Conservation (phyloP, 192 early-diverging fungal genomes). For the Anaeromyces robustus region DNA sequence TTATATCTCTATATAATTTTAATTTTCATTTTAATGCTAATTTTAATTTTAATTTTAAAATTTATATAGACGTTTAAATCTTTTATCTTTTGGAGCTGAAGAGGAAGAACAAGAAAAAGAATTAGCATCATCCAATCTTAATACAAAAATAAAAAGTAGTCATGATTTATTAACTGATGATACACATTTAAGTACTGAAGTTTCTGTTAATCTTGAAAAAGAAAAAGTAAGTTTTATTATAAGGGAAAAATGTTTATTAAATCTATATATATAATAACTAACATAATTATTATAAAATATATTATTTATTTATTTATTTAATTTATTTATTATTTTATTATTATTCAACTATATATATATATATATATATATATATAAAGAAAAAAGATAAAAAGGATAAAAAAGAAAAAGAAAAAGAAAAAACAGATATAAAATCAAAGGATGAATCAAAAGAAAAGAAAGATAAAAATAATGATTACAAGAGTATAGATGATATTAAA, state of each 20-base stretch:
- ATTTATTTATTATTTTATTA: not conserved
- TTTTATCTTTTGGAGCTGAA: constrained; percentile 85
- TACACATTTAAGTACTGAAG: constrained; percentile 10
- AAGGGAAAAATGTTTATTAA: too few relatives aligned
- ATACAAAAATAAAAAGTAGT: constrained; percentile 48
- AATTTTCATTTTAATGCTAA: not conserved
- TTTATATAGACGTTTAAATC: constrained; percentile 42
- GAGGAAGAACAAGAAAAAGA: constrained; percentile 35
- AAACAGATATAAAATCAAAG: constrained; percentile 17
- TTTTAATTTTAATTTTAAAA: not conserved
- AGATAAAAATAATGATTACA: constrained; percentile 4
- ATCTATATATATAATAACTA: too few relatives aligned
- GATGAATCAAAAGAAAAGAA: constrained; percentile 22
- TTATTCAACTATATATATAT: too few relatives aligned
- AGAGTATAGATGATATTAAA: constrained; percentile 1
- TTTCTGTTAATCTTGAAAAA: constrained; percentile 3
- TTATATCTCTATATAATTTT: not conserved
- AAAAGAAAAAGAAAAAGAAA: constrained; percentile 9
- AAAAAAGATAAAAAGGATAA: not conserved
- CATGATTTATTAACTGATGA: constrained; percentile 54
- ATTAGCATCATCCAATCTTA: not conserved
- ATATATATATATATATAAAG: too few relatives aligned
- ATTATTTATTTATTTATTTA: not conserved
- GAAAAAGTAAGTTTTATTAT: not conserved
- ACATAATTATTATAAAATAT: too few relatives aligned